These are phyloP conservation scores for Suillus weaverae DNA, from an alignment of 768 basidiomycete species.

Conservation along the genomic window DNA sequence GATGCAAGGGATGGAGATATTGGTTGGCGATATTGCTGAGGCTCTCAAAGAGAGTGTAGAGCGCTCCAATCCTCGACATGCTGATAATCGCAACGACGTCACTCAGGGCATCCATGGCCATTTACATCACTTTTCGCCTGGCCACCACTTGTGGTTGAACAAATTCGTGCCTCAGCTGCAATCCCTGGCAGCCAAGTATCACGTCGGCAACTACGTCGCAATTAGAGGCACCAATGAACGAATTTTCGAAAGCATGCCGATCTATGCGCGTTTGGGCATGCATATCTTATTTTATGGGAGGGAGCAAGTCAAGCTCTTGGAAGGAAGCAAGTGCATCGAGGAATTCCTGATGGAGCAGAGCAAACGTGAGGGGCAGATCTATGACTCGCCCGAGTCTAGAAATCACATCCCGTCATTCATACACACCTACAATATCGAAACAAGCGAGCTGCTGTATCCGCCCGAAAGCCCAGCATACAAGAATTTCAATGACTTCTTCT, in stretches of 20 bases:
- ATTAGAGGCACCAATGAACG: slow-evolving; percentile 48
- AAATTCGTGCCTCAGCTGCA: slow-evolving; percentile 56
- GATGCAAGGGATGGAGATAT: not conserved
- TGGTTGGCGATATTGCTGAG: not conserved
- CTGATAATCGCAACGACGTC: slow-evolving; percentile 15
- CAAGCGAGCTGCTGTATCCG: slow-evolving; percentile 56
- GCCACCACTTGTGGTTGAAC: slow-evolving; percentile 40
- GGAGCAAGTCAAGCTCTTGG: slow-evolving; percentile 49
- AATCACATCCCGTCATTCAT: slow-evolving; percentile 58
- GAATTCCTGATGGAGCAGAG: slow-evolving; percentile 55
- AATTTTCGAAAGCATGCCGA: slow-evolving; percentile 75
- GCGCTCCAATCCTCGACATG: slow-evolving; percentile 10
- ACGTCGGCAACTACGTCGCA: slow-evolving; percentile 60
- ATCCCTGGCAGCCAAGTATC: slow-evolving; percentile 49
- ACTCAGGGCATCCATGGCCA: slow-evolving; percentile 33
- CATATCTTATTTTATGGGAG: slow-evolving; percentile 70
- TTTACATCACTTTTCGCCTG: slow-evolving; percentile 25
- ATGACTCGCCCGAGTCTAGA: slow-evolving; percentile 52
- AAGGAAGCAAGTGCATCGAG: slow-evolving; percentile 46
- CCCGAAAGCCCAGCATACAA: slow-evolving; percentile 61
- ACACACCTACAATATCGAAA: slow-evolving; percentile 51
- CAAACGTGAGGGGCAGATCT: slow-evolving; percentile 54
- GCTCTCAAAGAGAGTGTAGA: slow-evolving; percentile 4
- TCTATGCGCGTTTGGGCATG: slow-evolving; percentile 73
- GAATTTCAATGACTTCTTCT: slow-evolving; percentile 81